Percentiles rank a stretch among this genome's conserved stretches.
Evolutionary conservation across 2,329 filamentous ascomycete species (phyloP).

Genomic region (Colletotrichum phormii): DNA sequence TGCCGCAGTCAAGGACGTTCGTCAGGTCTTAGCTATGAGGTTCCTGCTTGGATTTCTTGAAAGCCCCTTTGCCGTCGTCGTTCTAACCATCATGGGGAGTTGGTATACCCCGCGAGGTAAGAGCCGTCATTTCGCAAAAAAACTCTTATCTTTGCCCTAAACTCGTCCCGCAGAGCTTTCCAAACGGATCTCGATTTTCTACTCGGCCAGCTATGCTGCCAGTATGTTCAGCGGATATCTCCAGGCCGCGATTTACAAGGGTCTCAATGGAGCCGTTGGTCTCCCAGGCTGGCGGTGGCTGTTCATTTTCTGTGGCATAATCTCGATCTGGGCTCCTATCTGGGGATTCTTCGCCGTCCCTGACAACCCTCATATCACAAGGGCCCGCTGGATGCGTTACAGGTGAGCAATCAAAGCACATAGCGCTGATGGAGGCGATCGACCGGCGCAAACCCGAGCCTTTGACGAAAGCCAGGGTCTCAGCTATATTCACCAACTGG

Average conservation of each 20-base stretch:
- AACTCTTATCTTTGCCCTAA: not conserved
- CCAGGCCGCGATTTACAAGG: not conserved
- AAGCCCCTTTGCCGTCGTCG: not conserved
- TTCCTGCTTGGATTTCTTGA: not conserved
- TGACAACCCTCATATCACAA: constrained; percentile 13
- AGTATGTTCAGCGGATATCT: not conserved
- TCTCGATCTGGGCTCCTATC: constrained; percentile 38
- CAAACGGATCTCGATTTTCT: not conserved
- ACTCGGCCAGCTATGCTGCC: not conserved
- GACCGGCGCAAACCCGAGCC: not conserved
- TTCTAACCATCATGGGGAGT: not conserved
- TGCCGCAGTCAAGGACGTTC: not conserved
- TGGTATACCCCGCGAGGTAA: not conserved
- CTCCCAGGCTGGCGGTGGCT: constrained; percentile 50
- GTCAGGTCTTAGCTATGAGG: not conserved
- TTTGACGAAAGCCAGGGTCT: not conserved
- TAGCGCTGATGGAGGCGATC: not conserved
- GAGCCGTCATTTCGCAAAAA: not conserved
- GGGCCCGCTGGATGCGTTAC: not conserved
- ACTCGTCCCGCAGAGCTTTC: not conserved
- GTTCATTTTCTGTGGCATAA: constrained; percentile 51
- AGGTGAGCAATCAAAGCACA: not conserved
- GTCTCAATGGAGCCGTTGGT: not conserved
- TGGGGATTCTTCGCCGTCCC: constrained; percentile 39
- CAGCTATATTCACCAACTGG: not conserved